Conservation (phyloP, 1,284 basidiomycete species). For the Somion occarium region DNA sequence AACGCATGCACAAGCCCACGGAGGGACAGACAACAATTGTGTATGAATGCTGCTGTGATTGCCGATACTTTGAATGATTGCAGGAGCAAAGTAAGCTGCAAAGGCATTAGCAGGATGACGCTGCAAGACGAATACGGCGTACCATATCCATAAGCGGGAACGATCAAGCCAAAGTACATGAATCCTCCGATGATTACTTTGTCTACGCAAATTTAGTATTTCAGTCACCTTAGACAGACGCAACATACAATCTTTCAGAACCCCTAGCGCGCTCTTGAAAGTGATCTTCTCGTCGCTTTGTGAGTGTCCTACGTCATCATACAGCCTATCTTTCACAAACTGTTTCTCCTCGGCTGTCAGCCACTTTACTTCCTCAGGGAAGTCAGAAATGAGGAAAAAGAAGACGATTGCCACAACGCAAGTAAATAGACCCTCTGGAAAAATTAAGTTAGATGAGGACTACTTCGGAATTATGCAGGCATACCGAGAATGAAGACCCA, state of each 20-base stretch:
- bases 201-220: constrained; percentile 8
- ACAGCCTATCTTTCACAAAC: constrained; percentile 19
- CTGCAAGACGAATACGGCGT: not conserved
- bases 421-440: constrained; percentile 31
- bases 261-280: constrained; percentile 11
- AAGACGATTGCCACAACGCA: constrained; percentile 27
- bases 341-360: constrained; percentile 18
- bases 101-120: too few relatives aligned
- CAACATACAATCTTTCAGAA: constrained; percentile 20
- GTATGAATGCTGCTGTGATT: constrained; percentile 36
- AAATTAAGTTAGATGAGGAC: constrained; percentile 6
- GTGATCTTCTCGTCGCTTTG: constrained; percentile 13
- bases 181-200: constrained; percentile 21
- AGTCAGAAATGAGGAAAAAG: constrained; percentile 22
- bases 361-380: constrained; percentile 23
- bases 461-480: constrained; percentile 16
- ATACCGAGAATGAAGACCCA: constrained; percentile 41
- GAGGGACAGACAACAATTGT: constrained; percentile 46
- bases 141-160: constrained; percentile 22
- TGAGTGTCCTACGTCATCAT: constrained; percentile 21
- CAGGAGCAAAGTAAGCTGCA: constrained; percentile 24
- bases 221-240: not conserved
- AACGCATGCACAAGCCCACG: constrained; percentile 29
- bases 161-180: constrained; percentile 23
- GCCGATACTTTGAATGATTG: constrained; percentile 33